These are phyloP conservation scores for Botryosphaeria dothidea DNA, from an alignment of 2,329 filamentous ascomycete species.

Conservation along the genomic window DNA sequence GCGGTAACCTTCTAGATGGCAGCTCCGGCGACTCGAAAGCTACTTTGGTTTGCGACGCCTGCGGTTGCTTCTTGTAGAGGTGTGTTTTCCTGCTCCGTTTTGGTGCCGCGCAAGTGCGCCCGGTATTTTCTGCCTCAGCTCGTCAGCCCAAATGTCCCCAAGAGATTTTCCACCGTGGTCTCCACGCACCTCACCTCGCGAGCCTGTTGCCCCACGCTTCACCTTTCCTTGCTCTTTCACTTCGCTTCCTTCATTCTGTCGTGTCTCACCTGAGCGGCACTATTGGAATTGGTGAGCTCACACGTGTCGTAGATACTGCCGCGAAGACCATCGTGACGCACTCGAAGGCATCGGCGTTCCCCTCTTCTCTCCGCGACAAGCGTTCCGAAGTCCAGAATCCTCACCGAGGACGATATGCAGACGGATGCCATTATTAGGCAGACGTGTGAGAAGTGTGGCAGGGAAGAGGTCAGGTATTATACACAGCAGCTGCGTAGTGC, in stretches of 20 bases:
- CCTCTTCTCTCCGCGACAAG: constrained; percentile 84
- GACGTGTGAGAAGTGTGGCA: constrained; percentile 78
- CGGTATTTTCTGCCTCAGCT: background rate
- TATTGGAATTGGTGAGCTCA: background rate
- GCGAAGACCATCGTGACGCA: constrained; percentile 75
- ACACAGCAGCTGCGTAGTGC: constrained; percentile 85
- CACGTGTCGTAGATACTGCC: constrained; percentile 60
- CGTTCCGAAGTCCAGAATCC: constrained; percentile 77
- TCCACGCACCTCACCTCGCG: background rate
- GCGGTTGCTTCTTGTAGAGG: constrained; percentile 82
- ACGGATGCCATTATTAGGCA: constrained; percentile 69
- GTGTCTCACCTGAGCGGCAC: background rate
- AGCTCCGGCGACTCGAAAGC: constrained; percentile 76
- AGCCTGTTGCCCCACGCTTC: background rate
- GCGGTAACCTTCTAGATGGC: constrained; percentile 83
- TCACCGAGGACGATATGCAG: constrained; percentile 75
- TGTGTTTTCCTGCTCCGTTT: constrained; percentile 40
- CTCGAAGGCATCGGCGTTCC: constrained; percentile 89
- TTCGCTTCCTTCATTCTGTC: background rate
- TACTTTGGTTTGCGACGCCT: constrained; percentile 79
- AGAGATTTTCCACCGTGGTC: background rate
- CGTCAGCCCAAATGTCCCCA: background rate
- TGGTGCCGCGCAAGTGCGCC: background rate
- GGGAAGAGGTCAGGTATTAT: constrained; percentile 80
- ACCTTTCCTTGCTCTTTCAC: background rate